These are phyloP conservation scores for Fraxinus dipetala DNA, from an alignment of 305 asterid genomes.

Conservation along the genomic window DNA sequence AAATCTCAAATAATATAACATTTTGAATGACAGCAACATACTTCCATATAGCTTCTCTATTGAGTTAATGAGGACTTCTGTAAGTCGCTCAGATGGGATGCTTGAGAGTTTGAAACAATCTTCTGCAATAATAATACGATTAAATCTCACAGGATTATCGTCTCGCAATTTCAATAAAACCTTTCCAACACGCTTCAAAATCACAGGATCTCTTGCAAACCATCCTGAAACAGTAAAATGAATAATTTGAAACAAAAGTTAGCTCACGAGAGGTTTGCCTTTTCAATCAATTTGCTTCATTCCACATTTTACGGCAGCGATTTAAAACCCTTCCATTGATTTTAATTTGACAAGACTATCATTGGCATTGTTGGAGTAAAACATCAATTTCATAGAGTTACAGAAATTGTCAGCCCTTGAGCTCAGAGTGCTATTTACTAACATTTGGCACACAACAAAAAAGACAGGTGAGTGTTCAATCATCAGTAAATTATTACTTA, in stretches of 20 bases:
- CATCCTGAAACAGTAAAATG: constrained; percentile 46
- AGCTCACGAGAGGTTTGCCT: not conserved
- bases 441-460: not conserved
- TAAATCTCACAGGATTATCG: constrained; percentile 22
- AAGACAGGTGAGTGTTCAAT: not conserved
- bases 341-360: not conserved
- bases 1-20: not conserved
- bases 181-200: constrained; percentile 67
- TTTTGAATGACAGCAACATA: constrained; percentile 26
- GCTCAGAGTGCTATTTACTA: not conserved
- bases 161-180: constrained; percentile 45
- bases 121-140: constrained; percentile 58
- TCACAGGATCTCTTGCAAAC: constrained; percentile 74
- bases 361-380: not conserved
- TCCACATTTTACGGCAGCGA: not conserved
- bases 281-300: not conserved
- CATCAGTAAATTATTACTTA: constrained; percentile 28
- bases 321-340: not conserved
- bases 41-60: constrained; percentile 59
- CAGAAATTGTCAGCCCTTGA: not conserved
- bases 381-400: not conserved
- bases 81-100: constrained; percentile 37
- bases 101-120: constrained; percentile 76
- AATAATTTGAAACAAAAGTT: not conserved
- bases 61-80: constrained; percentile 36